These are phyloP conservation scores for Tolypocladium inflatum DNA, from an alignment of 2,329 filamentous ascomycete species.

Conservation along the genomic window DNA sequence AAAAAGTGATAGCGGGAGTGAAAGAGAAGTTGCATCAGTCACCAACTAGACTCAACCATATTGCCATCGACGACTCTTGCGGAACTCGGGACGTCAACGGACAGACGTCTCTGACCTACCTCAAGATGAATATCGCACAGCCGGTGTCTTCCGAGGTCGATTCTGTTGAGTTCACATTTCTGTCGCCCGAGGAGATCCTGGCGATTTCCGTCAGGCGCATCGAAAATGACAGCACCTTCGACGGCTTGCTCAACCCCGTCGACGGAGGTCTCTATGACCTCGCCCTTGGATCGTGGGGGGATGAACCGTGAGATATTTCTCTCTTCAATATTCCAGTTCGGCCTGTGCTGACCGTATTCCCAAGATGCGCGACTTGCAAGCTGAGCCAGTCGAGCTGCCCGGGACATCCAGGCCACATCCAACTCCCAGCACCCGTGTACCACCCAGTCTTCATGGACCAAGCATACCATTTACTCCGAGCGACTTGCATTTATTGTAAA, in stretches of 20 bases:
- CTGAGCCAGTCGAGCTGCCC: slow-evolving; percentile 73
- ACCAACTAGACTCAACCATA: slow-evolving; percentile 5
- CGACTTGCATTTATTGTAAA: slow-evolving; percentile 86
- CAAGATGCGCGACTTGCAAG: slow-evolving; percentile 85
- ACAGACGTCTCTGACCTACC: not conserved
- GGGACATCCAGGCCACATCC: slow-evolving; percentile 90
- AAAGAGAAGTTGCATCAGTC: slow-evolving; percentile 11
- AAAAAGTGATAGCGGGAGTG: too few relatives aligned
- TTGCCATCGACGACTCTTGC: not conserved
- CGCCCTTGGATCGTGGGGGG: slow-evolving; percentile 81
- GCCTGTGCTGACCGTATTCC: not conserved
- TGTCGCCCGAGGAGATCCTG: slow-evolving; percentile 74
- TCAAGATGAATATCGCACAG: slow-evolving; percentile 60
- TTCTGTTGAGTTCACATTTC: slow-evolving; percentile 81
- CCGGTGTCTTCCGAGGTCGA: slow-evolving; percentile 76
- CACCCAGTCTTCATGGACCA: slow-evolving; percentile 97
- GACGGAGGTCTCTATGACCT: slow-evolving; percentile 89
- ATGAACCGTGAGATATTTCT: slow-evolving; percentile 53
- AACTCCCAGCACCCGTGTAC: slow-evolving; percentile 86
- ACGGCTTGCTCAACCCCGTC: slow-evolving; percentile 79
- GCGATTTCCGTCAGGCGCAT: slow-evolving; percentile 89
- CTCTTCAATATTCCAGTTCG: not conserved
- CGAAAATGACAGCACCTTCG: slow-evolving; percentile 89
- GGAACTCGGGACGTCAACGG: slow-evolving; percentile 3
- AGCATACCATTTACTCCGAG: slow-evolving; percentile 71